Evolutionary conservation across 805 yeast species (phyloP), one percentile per base, ranked within the genome.

Genomic region (Candida adriatica): DNA sequence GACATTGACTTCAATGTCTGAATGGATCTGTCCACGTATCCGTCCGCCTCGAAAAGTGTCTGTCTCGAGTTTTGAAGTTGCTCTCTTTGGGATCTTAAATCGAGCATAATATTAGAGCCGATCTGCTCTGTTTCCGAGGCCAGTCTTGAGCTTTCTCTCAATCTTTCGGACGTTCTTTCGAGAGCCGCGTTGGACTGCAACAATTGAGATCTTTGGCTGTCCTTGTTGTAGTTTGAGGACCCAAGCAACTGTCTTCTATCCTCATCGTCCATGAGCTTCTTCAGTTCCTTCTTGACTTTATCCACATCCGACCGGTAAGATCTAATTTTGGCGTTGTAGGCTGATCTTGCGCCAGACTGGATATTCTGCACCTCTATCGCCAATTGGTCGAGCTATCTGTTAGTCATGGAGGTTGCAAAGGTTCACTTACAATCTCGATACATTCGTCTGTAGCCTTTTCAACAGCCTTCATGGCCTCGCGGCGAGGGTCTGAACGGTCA

Each of bases 61-160:
- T 81, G 83, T 56, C 96, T 74, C 15, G 95, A 75, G 47, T 88
- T 86, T 33, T 75, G 64, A 26, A 92, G 73, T 51, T 94, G 96
- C 50, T 92, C 98, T 37, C 98, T 68, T 61, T 92, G 98, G 16
- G 95, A 79, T 39, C 96, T 70, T 43, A 92, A 64, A 53, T 90
- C 95, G 47, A 76, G 77, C 60, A 92, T 69, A 31, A 92, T 92
- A 43, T 82, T 80, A 10, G 96, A 85, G 2, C 98, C 98, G 31
- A 92, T 76, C 19, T 69, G 68, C 58, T 92, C 98, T 0, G 98
- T 87, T 46, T 92, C 98, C 31, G 82, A 64, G 6, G 97, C 98
- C 3, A 87, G 67, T 45, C 96, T 69, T 41, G 90, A 94, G 14
- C 92, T 80, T 28, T 92, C 96, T 38, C 80, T 70, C 29, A 92